Evolutionary conservation across 352 stramenopile genomes (phyloP), one percentile per base, ranked within the genome.

Genomic region (Globisporangium perplexum): DNA sequence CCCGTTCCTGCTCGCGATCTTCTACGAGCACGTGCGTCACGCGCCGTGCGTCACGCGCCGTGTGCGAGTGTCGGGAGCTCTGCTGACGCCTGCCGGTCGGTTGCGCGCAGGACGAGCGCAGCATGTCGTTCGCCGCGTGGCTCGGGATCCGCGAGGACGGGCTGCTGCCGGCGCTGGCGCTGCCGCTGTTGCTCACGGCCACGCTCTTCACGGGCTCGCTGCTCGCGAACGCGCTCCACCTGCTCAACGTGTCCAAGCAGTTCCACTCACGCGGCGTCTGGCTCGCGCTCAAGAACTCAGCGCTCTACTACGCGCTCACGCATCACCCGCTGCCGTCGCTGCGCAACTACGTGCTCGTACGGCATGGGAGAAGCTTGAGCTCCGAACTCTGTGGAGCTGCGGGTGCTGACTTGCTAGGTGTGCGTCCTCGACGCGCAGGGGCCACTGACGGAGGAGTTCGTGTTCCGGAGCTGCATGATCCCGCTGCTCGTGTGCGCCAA

Each of bases 401-500:
- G 20, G 7, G n/a, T 62, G 15, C 30, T 47, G 3, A 44, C n/a
- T 53, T 31, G 18, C 28, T 47, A 50, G 54, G 11, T 26, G 52
- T n/a, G n/a, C n/a, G n/a, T n/a, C n/a, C n/a, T n/a, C n/a, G n/a
- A n/a, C n/a, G n/a, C 44, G 2, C 85, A 86, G 84, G 95, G 90
- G 6, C 95, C 95, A 5, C 63, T 97, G 43, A 95, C 89, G 0
- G 95, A 98, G 70, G 95, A 98, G 71, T 87, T 98, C 66, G 83
- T 97, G n/a, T 98, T 98, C 62, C 88, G 95, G 46, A 95, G 85
- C 65, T 98, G 88, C 63, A 95, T 98, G 75, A 69, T 98, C 17
- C 86, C 90, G 23, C 72, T 96, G 22, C 72, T 98, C 23, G 62
- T 98, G 20, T 90, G 82, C 45, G 73, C 83, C 0, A 52, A 90